Percentiles rank a stretch among this genome's conserved stretches.
Evolutionary conservation across 2,329 filamentous ascomycete species (phyloP).

Genomic region (Trichophyton benhamiae): DNA sequence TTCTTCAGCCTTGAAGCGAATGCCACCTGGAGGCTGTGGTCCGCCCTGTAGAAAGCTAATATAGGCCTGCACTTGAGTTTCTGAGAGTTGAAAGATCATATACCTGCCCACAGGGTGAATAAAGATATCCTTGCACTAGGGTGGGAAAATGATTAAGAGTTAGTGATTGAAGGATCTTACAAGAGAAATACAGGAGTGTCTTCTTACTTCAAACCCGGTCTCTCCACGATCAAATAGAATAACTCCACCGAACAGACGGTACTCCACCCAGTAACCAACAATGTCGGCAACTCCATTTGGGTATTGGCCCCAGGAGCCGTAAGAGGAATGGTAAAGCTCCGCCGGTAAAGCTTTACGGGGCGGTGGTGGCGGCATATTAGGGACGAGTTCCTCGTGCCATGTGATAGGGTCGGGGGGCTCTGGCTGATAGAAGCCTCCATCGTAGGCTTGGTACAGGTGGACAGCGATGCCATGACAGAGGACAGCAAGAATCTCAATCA

Average conservation of each 20-base stretch:
- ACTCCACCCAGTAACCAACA: conserved; percentile 20
- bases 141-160: background rate
- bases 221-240: conserved; percentile 17
- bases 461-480: too few species aligned
- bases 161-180: background rate
- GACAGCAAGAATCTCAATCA: too few species aligned
- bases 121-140: background rate
- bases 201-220: background rate
- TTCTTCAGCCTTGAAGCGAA: too few species aligned
- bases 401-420: too few species aligned
- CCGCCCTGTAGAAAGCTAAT: background rate
- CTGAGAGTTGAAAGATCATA: background rate
- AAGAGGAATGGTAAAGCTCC: background rate
- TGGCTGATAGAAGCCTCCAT: too few species aligned
- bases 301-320: conserved; percentile 12
- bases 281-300: conserved; percentile 17
- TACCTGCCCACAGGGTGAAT: background rate
- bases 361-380: too few species aligned
- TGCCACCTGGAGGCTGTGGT: too few species aligned
- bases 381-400: too few species aligned
- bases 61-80: background rate
- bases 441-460: too few species aligned
- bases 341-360: too few species aligned
- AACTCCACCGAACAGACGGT: conserved; percentile 18
- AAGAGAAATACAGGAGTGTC: too few species aligned